Evolutionary conservation across 2,329 filamentous ascomycete species (phyloP), one percentile per base, ranked within the genome.

Genomic region (Aspergillus flavus): DNA sequence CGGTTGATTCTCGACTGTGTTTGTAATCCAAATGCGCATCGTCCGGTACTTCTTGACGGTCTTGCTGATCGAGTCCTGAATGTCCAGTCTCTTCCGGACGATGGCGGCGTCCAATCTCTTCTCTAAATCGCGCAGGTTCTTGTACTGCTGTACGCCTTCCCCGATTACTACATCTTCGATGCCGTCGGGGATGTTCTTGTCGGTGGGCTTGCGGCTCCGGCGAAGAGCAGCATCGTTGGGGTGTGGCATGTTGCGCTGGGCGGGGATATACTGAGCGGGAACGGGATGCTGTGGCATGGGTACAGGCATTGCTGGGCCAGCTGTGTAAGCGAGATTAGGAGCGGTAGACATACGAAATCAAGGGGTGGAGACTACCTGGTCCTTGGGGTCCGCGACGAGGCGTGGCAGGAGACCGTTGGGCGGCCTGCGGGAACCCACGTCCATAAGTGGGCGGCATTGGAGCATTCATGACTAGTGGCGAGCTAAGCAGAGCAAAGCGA

Each of bases 181-280:
- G 61, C 92, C 93, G 68, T 98, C 94, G 45, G 95, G 94, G 30
- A 99, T 88, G 72, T 93, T 95, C 84, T 93, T 96, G 79, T 99
- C 95, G 63, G 93, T 97, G 1, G 95, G 95, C 79, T 94, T 96
- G 75, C 89, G 89, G 74, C 92, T 93, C 70, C 92, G 89, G 65
- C 93, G 88, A 78, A 94, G 93, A 53, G 91, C 89, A 66, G 75
- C 73, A 52, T 80, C 78, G 36, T 76, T 78, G 30, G 76, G 75
- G 52, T 77, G 76, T 41, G 74, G 65, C 65, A 76, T 76, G 60
- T 72, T 70, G 62, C 78, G 78, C 67, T 76, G 76, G 26, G 73
- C 68, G 30, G 76, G 65, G 66, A 79, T 72, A 62, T 77, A 77
- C 59, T 79, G 78, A 28, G 75, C 72, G 52, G 77, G 72, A 26